These are phyloP conservation scores for Candida xiaguanensis DNA, from an alignment of 805 yeast species.

Conservation along the genomic window DNA sequence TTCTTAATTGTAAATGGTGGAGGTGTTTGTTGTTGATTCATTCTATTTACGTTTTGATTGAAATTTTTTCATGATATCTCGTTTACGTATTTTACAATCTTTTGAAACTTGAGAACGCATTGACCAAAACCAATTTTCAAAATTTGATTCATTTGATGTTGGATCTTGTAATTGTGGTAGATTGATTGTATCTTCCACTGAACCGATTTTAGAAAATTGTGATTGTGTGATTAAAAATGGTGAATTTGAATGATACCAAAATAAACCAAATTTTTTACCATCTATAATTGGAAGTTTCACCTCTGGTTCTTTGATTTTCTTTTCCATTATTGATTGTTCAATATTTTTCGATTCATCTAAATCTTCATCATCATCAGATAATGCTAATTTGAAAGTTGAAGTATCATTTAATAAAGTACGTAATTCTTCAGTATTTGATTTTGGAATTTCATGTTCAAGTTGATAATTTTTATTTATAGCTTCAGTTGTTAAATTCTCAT, in stretches of 20 bases:
- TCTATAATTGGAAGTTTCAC: background rate
- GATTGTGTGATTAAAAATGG: conserved; percentile 87
- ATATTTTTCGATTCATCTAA: conserved; percentile 33
- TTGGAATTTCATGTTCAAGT: conserved; percentile 17
- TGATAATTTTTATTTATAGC: conserved; percentile 23
- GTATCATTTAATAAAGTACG: conserved; percentile 23
- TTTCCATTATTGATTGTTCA: background rate
- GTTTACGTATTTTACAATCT: conserved; percentile 67
- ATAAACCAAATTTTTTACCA: conserved; percentile 44
- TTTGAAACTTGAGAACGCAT: conserved; percentile 77
- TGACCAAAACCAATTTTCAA: conserved; percentile 79
- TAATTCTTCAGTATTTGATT: conserved; percentile 19
- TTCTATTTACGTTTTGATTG: conserved; percentile 18
- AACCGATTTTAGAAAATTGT: conserved; percentile 58
- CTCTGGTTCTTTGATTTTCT: too few relatives aligned
- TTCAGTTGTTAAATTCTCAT: conserved; percentile 24
- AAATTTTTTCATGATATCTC: conserved; percentile 64
- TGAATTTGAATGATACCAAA: conserved; percentile 80
- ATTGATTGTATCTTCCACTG: conserved; percentile 20
- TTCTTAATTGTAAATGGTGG: conserved; percentile 47
- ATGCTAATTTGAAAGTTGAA: conserved; percentile 45
- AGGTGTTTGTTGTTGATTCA: conserved; percentile 7
- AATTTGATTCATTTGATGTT: conserved; percentile 38
- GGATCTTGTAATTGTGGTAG: conserved; percentile 36
- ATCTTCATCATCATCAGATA: conserved; percentile 44